Base-by-base conservation (phyloP, 164 flowering plant genomes). In the Paratinospora sagittata region DNA sequence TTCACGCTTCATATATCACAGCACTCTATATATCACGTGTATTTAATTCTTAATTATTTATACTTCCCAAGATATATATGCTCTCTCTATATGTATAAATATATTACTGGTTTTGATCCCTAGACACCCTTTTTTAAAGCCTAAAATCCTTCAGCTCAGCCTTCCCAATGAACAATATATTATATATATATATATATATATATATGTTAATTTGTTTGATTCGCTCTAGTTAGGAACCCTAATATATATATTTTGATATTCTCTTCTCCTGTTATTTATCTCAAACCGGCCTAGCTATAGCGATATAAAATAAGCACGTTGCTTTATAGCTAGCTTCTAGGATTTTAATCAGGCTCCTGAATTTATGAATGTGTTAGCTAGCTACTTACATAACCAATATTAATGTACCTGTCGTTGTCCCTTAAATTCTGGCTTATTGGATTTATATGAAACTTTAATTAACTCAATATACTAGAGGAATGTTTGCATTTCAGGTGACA, bases 11-110 rank as follows among this genome's bases (percentile, higher is more conserved):
- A 52, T n/a, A n/a, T n/a, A n/a, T 69, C 75, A 78, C 77, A 72
- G 39, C 78, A 78, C 77, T 81, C 81, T 84, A 75, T 75, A 67
- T 52, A n/a, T n/a, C n/a, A n/a, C n/a, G n/a, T n/a, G n/a, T n/a
- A 13, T 52, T 17, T 21, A 52, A 19, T 52, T 16, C 69, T 72
- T 65, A 78, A 71, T 76, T 72, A 69, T 64, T 67, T 70, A 70
- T 52, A 63, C 34, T 73, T 78, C 68, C 73, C 73, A 43, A 70
- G 76, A 67, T 66, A 72, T 72, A 26, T 36, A 43, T 30, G 30
- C 43, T 3, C 43, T 77, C 65, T 71, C 73, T 52, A 67, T 74
- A 67, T 66, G 70, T 72, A 33, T 34, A 45, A 19, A 34, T 19
- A 21, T 47, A 52, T 63, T 75, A 36, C 27, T 72, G 67, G 57